Percentiles rank a stretch among this genome's conserved stretches.
Conservation (phyloP, 1,284 basidiomycete genomes). For the Cryptococcus maquisensis region DNA sequence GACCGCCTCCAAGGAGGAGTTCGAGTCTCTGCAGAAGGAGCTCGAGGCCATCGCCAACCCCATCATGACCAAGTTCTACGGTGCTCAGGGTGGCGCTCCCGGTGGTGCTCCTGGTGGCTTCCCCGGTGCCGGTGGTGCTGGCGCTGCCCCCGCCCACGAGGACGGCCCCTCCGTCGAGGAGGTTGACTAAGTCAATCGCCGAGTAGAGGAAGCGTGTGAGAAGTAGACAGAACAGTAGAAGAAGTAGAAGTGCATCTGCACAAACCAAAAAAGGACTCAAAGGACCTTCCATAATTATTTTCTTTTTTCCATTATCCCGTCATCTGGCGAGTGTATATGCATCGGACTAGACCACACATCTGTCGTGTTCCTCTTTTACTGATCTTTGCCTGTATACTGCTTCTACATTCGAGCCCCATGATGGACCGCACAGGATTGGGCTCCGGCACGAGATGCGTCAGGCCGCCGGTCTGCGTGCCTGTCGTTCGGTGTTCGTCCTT, state of each 20-base stretch:
- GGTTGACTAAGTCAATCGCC: slow-evolving; percentile 50
- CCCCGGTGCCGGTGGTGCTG: slow-evolving; percentile 50
- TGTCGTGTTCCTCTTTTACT: no score
- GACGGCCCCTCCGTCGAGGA: slow-evolving; percentile 57
- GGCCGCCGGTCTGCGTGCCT: no score
- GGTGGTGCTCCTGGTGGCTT: slow-evolving; percentile 56
- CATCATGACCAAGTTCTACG: slow-evolving; percentile 59
- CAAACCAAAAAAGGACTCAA: background rate
- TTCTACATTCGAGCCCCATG: no score
- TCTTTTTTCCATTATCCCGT: background rate
- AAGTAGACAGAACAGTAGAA: background rate
- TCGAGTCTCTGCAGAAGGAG: slow-evolving; percentile 90
- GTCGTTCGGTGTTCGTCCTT: no score
- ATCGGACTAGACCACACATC: background rate
- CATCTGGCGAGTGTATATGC: background rate
- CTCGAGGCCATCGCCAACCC: slow-evolving; percentile 86
- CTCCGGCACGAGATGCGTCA: no score
- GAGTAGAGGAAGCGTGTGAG: background rate
- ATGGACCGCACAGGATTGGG: no score
- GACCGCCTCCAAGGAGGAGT: slow-evolving; percentile 84
- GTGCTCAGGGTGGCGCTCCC: slow-evolving; percentile 43
- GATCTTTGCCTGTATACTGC: no score
- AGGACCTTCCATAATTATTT: background rate
- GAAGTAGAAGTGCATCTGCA: background rate
- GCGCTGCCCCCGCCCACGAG: slow-evolving; percentile 52